phyloP scores from a whole-genome alignment of 257 asterid genomes.

The Thymus mandschuricus region DNA sequence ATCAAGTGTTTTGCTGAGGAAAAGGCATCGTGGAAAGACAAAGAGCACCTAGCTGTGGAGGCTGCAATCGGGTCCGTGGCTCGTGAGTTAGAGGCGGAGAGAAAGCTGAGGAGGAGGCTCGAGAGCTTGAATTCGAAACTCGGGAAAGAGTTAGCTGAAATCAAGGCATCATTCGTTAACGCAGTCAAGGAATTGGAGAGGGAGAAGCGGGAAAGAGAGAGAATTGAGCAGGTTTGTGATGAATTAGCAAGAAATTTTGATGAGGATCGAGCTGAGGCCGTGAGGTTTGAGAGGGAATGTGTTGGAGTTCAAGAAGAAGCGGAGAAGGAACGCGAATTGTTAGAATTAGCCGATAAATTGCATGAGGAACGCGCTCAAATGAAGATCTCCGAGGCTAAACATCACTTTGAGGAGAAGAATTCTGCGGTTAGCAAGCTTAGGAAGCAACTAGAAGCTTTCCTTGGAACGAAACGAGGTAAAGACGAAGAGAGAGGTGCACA shows the following conservation, averaged over 20 bases:
- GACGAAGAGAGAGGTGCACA: slow-evolving; percentile 41
- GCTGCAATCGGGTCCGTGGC: slow-evolving; percentile 60
- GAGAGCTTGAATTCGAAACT: slow-evolving; percentile 88
- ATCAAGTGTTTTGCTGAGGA: slow-evolving; percentile 83
- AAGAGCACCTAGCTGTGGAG: slow-evolving; percentile 63
- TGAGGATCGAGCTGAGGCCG: slow-evolving; percentile 56
- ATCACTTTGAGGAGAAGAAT: slow-evolving; percentile 64
- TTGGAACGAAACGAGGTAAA: slow-evolving; percentile 53
- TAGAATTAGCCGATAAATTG: slow-evolving; percentile 58
- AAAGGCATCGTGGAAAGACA: slow-evolving; percentile 77
- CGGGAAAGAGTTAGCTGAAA: slow-evolving; percentile 70
- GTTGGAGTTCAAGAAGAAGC: slow-evolving; percentile 52
- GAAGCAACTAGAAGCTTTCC: slow-evolving; percentile 77
- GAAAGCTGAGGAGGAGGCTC: slow-evolving; percentile 63
- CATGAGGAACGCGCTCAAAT: slow-evolving; percentile 59
- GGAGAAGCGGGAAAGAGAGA: slow-evolving; percentile 79
- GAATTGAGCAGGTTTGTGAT: slow-evolving; percentile 68
- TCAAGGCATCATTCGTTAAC: slow-evolving; percentile 59
- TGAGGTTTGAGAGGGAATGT: slow-evolving; percentile 53
- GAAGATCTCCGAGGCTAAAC: slow-evolving; percentile 62
- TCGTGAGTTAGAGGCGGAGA: slow-evolving; percentile 76
- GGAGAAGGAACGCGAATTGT: slow-evolving; percentile 69
- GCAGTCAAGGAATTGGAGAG: slow-evolving; percentile 66
- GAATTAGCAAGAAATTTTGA: slow-evolving; percentile 67
- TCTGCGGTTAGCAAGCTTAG: slow-evolving; percentile 70